These are phyloP conservation scores for Acacia confusa DNA, from an alignment of 306 rosid species.

Conservation along the genomic window DNA sequence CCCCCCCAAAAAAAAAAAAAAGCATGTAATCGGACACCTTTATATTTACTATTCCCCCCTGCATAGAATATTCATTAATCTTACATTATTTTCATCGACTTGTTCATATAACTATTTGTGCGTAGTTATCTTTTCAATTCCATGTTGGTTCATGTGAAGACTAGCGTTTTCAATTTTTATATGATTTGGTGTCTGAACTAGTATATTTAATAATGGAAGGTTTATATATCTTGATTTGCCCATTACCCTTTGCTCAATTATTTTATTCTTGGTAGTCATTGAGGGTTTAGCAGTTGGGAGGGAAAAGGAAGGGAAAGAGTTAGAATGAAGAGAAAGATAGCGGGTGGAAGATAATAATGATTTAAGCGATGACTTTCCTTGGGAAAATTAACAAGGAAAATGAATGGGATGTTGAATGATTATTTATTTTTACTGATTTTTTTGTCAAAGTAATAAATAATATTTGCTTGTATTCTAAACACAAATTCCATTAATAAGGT, in stretches of 20 bases:
- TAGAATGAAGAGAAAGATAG: neutral
- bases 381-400: neutral
- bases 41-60: slow-evolving; percentile 18
- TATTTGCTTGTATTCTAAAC: neutral
- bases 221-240: neutral
- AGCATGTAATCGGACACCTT: neutral
- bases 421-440: too few relatives aligned
- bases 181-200: neutral
- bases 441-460: neutral
- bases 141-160: neutral
- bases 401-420: neutral
- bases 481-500: neutral
- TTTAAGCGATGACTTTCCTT: neutral
- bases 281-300: neutral
- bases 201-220: neutral
- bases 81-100: neutral
- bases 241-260: neutral
- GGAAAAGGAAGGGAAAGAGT: neutral
- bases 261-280: neutral
- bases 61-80: neutral
- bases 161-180: neutral
- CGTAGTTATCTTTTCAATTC: neutral
- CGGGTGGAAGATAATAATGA: neutral
- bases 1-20: too few relatives aligned
- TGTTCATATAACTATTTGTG: neutral